phyloP scores from a whole-genome alignment of 345 rosid genomes.

The Combretum micranthum region DNA sequence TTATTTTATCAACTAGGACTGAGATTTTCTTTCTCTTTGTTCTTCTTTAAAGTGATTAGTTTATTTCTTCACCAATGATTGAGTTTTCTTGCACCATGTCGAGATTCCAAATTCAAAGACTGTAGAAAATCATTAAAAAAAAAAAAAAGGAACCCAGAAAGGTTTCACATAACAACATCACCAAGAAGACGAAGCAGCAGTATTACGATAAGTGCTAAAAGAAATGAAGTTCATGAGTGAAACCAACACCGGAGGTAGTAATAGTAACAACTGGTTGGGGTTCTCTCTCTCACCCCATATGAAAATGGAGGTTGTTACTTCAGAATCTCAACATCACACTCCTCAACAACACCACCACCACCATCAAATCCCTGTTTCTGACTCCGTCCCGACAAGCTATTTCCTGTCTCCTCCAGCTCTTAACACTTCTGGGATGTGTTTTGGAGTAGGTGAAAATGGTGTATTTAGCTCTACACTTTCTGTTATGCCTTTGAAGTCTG shows the following conservation, averaged over 20 bases:
- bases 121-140: conserved; percentile 3
- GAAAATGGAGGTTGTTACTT: conserved; percentile 53
- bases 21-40: conserved; percentile 15
- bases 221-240: conserved; percentile 43
- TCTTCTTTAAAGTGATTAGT: conserved; percentile 27
- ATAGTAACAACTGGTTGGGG: conserved; percentile 49
- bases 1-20: neutral
- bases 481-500: conserved; percentile 75
- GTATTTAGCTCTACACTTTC: conserved; percentile 47
- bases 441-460: conserved; percentile 25
- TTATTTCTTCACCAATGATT: conserved; percentile 34
- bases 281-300: conserved; percentile 67
- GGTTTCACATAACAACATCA: neutral
- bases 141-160: conserved; percentile 11
- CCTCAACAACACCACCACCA: conserved; percentile 19
- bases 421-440: conserved; percentile 28
- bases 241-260: conserved; percentile 22
- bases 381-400: conserved; percentile 32
- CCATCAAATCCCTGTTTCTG: conserved; percentile 15
- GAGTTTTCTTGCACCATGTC: conserved; percentile 16
- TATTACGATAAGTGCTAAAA: neutral
- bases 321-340: conserved; percentile 19
- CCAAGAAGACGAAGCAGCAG: neutral
- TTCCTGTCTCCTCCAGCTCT: conserved; percentile 26
- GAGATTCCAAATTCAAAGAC: conserved; percentile 7